Conservation (phyloP, 2,329 filamentous ascomycete species). For the Botrytis sinoallii region DNA sequence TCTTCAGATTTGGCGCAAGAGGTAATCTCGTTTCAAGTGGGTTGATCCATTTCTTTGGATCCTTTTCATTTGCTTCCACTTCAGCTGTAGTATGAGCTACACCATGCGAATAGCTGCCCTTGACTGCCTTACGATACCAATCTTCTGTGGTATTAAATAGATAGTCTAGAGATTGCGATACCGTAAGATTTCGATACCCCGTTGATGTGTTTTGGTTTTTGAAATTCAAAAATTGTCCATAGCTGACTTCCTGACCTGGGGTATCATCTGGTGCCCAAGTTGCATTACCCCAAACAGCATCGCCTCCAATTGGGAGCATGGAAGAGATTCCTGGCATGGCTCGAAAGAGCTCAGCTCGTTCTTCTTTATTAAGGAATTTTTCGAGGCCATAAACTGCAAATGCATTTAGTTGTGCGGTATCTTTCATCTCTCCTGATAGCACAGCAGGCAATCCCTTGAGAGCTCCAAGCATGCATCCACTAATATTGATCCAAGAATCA, state of each 20-base stretch:
- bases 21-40: slow-evolving; percentile 87
- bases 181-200: slow-evolving; percentile 73
- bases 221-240: slow-evolving; percentile 83
- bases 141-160: slow-evolving; percentile 73
- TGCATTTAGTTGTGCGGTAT: slow-evolving; percentile 92
- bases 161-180: slow-evolving; percentile 73
- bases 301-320: slow-evolving; percentile 92
- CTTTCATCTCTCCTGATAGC: slow-evolving; percentile 95
- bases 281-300: slow-evolving; percentile 89
- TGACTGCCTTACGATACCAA: slow-evolving; percentile 78
- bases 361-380: slow-evolving; percentile 87
- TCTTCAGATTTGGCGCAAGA: slow-evolving; percentile 82
- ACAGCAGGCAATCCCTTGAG: slow-evolving; percentile 87
- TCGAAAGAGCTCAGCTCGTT: slow-evolving; percentile 89
- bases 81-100: slow-evolving; percentile 76
- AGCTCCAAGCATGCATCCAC: slow-evolving; percentile 94
- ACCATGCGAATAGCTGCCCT: slow-evolving; percentile 79
- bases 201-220: slow-evolving; percentile 63
- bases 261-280: slow-evolving; percentile 85
- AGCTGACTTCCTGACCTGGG: slow-evolving; percentile 69
- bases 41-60: slow-evolving; percentile 86
- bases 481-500: slow-evolving; percentile 97
- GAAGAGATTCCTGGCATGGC: slow-evolving; percentile 96
- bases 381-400: slow-evolving; percentile 97
- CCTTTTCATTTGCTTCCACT: slow-evolving; percentile 77